These are phyloP conservation scores for Clitopilus passeckerianus DNA, from an alignment of 768 basidiomycete species.

Conservation along the genomic window DNA sequence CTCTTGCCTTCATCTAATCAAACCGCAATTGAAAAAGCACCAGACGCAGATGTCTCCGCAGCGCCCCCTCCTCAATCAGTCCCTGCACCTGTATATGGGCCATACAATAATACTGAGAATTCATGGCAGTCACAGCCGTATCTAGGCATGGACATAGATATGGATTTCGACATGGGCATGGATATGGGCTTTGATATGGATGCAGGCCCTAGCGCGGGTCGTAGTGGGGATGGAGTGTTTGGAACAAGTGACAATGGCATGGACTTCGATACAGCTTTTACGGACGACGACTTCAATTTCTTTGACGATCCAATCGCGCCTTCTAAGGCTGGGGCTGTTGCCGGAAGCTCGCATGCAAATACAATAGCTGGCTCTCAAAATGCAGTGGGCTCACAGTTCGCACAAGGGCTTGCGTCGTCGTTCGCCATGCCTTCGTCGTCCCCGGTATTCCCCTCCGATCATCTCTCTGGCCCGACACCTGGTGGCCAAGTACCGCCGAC, in stretches of 20 bases:
- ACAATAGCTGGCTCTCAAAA: slow-evolving; percentile 12
- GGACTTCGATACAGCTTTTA: slow-evolving; percentile 63
- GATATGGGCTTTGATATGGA: slow-evolving; percentile 28
- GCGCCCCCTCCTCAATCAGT: slow-evolving; percentile 3
- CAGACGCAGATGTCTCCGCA: slow-evolving; percentile 6
- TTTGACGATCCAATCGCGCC: slow-evolving; percentile 57
- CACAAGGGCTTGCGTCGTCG: slow-evolving; percentile 13
- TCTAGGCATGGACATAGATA: slow-evolving; percentile 47
- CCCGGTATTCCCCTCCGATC: neutral
- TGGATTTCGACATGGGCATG: slow-evolving; percentile 39
- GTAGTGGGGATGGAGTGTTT: slow-evolving; percentile 1
- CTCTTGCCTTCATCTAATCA: slow-evolving; percentile 2
- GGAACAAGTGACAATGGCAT: slow-evolving; percentile 13
- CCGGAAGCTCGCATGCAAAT: neutral
- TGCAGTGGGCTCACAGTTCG: slow-evolving; percentile 24
- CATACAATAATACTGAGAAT: slow-evolving; percentile 1
- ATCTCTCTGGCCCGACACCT: neutral
- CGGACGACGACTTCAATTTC: slow-evolving; percentile 87
- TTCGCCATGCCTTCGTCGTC: slow-evolving; percentile 3
- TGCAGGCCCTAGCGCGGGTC: slow-evolving; percentile 15
- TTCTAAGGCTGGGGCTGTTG: neutral
- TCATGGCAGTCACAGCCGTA: slow-evolving; percentile 23
- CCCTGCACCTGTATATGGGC: neutral
- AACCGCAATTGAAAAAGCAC: slow-evolving; percentile 1
- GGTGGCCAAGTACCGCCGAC: neutral